Evolutionary conservation across 2,329 filamentous ascomycete genomes (phyloP), one percentile per base, ranked within the genome.

Genomic region (Cryphonectria japonica): DNA sequence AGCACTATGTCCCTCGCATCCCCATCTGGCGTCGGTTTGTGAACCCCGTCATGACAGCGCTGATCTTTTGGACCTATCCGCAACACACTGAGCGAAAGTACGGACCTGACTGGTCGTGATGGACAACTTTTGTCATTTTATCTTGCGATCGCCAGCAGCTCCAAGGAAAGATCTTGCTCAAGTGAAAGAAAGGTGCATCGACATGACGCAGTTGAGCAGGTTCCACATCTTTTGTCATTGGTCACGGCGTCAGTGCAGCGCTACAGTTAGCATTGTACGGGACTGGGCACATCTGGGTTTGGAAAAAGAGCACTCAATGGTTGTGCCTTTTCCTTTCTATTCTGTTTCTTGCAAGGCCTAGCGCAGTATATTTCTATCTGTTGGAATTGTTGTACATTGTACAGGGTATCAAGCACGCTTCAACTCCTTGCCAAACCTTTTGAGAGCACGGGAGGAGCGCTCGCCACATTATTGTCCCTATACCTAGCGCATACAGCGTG

Each of bases 61-160:
- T 83, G 37, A 79, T 83, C n/a, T 79, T 82, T 63, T 83, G 81
- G 80, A 82, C 81, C 6, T 83, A 84, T 46, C 82, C 82, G 9
- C 80, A 80, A 59, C 79, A 77, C 29, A 75, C 83, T 5, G 80
- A 82, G 70, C 81, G 83, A 69, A 78, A 77, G 39, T 82, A 81
- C 57, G 79, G 80, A 2, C 77, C 74, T 0, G 73, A 76, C 29
- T 76, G 50, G 26, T 37, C 67, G 19, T 68, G 60, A 70, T 19
- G 11, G 26, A 16, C 26, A 26, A 11, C 3, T 0, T 7, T 34
- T 1, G 13, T 8, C 37, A n/a, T 22, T 41, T 62, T 9, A n/a
- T 4, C 41, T 41, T 62, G 26, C 11, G 19, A 50, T 50, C n/a
- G 22, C 3, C 52, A 26, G 11, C 52, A 16, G 26, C 7, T 16